Percentiles rank a stretch among this genome's conserved stretches.
These are phyloP conservation scores for Pleurozium schreberi DNA, from an alignment of 225 moss, liverwort and hornwort genomes.

Conservation along the genomic window DNA sequence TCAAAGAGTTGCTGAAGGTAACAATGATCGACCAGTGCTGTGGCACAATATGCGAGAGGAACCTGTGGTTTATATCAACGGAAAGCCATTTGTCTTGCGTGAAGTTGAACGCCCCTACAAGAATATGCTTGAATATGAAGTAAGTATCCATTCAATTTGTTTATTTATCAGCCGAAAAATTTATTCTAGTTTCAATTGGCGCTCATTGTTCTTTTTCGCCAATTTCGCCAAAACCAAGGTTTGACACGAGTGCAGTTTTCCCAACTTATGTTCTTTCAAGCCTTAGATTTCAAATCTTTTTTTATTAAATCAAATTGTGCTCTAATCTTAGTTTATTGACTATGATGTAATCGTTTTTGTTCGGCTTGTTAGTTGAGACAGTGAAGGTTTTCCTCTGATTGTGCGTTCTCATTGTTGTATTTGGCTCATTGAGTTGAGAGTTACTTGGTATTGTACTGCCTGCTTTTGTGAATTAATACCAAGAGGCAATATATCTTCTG, in stretches of 20 bases:
- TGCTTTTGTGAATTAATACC: background rate
- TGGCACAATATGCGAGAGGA: constrained; percentile 99
- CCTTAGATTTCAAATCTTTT: background rate
- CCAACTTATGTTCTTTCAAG: background rate
- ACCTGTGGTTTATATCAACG: constrained; percentile 97
- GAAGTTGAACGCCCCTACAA: constrained; percentile 99
- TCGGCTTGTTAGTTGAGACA: background rate
- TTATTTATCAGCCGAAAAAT: background rate
- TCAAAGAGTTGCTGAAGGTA: constrained; percentile 80
- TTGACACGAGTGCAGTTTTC: background rate
- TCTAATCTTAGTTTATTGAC: background rate
- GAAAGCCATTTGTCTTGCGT: constrained; percentile 95
- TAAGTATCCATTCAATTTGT: constrained; percentile 7
- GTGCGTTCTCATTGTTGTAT: background rate
- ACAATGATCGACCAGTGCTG: constrained; percentile 66
- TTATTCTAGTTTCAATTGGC: background rate
- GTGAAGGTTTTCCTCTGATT: background rate
- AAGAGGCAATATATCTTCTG: background rate
- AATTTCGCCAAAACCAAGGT: background rate
- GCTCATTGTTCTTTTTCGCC: background rate
- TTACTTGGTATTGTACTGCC: background rate
- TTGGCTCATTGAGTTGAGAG: background rate
- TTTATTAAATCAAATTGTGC: background rate
- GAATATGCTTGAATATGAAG: constrained; percentile 99
- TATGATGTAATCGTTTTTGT: background rate